Conservation (phyloP, 192 early-diverging fungal genomes). For the Linnemannia elongata region DNA sequence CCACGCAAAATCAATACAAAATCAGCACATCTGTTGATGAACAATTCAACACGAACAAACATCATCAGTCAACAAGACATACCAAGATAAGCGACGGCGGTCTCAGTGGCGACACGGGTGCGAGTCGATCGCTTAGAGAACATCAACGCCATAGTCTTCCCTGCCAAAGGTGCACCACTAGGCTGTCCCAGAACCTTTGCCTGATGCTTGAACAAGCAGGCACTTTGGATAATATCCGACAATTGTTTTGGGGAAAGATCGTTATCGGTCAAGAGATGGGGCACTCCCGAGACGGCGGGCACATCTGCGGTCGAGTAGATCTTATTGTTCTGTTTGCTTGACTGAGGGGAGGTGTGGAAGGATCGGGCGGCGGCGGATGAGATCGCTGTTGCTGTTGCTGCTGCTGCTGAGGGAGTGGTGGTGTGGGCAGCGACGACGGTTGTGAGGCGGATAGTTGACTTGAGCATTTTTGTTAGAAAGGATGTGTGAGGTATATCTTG, state of each 20-base stretch:
- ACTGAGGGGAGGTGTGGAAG: conserved; percentile 13
- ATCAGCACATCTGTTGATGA: too few species aligned
- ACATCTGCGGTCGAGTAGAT: conserved; percentile 44
- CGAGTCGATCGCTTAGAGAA: conserved; percentile 98
- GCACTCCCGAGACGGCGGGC: conserved; percentile 29
- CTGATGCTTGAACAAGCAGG: conserved; percentile 85
- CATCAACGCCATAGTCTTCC: conserved; percentile 92
- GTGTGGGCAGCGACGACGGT: conserved; percentile 4
- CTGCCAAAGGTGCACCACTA: conserved; percentile 71
- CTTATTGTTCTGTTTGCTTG: conserved; percentile 6
- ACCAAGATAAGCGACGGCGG: conserved; percentile 88
- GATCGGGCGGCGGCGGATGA: conserved; percentile 15
- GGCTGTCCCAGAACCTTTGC: conserved; percentile 69
- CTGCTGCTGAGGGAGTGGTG: neutral
- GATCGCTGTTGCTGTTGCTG: neutral
- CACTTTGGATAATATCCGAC: conserved; percentile 79
- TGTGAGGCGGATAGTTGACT: conserved; percentile 27
- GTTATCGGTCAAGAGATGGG: conserved; percentile 83
- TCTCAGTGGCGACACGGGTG: conserved; percentile 95
- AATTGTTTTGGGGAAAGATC: conserved; percentile 88
- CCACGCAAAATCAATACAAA: too few species aligned
- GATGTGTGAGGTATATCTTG: neutral
- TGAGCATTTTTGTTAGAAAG: conserved; percentile 24
- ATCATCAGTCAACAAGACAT: conserved; percentile 6
- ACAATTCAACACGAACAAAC: neutral